phyloP scores from a whole-genome alignment of 108 stramenopile genomes.

The Mediolabrus comicus region DNA sequence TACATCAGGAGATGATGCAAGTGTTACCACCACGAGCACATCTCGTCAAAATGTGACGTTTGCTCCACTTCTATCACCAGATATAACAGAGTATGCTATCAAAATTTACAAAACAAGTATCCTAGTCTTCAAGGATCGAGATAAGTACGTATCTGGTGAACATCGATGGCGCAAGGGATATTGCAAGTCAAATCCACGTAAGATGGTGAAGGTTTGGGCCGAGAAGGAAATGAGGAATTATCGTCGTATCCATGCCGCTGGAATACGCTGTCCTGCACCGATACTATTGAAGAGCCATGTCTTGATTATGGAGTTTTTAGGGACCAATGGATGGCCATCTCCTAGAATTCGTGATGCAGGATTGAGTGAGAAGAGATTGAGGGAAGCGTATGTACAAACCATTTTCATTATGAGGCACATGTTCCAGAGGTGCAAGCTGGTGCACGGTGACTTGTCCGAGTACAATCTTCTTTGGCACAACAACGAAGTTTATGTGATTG shows the following conservation, averaged over 20 bases:
- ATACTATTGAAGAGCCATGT: conserved; percentile 93
- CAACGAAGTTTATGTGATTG: conserved; percentile 90
- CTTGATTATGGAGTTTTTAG: conserved; percentile 98
- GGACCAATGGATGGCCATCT: conserved; percentile 92
- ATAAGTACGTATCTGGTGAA: conserved; percentile 98
- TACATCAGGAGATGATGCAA: background rate
- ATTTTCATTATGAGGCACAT: conserved; percentile 86
- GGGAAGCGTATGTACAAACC: conserved; percentile 86
- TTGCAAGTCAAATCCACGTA: conserved; percentile 96
- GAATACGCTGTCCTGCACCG: conserved; percentile 88
- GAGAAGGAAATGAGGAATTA: conserved; percentile 99
- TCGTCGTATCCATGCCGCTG: conserved; percentile 80
- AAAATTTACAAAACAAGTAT: conserved; percentile 99
- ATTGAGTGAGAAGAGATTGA: conserved; percentile 62
- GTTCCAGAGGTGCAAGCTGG: conserved; percentile 88
- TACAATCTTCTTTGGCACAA: conserved; percentile 98
- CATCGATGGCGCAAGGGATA: conserved; percentile 98
- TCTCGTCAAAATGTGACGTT: conserved; percentile 28
- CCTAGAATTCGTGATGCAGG: conserved; percentile 93
- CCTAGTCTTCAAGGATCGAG: conserved; percentile 98
- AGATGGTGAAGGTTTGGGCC: conserved; percentile 99
- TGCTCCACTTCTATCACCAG: conserved; percentile 26
- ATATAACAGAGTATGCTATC: conserved; percentile 89
- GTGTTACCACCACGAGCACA: conserved; percentile 1
- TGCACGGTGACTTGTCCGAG: conserved; percentile 94